Evolutionary conservation across 2,329 filamentous ascomycete species (phyloP), one percentile per base, ranked within the genome.

Genomic region (Diplodia sapinea): DNA sequence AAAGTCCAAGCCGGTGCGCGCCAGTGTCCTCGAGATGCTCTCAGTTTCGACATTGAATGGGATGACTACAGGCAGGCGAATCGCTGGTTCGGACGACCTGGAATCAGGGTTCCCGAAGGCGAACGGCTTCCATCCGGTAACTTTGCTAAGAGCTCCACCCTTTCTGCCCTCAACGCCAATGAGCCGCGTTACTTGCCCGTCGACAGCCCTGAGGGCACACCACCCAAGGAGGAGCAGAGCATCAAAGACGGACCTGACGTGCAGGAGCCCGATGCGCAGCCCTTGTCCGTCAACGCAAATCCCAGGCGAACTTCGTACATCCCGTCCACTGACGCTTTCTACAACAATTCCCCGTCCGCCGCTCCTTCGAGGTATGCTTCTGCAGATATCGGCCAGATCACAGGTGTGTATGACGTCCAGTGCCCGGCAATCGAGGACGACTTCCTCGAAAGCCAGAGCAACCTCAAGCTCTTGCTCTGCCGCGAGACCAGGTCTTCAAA

Each of bases 391-490:
- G 50, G 33, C n/a, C 36, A 67, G 7, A 62, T 67, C 56, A 84
- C 83, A 59, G 83, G 84, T 9, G 74, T 76, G 3, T 86, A 86
- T 72, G 70, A 74, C 4, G 71, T 85, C 15, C 52, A 68, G 11
- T 79, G 74, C 56, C 64, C 67, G 5, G 62, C 69, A 1, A 65
- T 70, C 2, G 73, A 79, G 29, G 74, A 80, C 26, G 70, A 70
- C 1, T 67, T 47, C 29, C 43, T 56, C 7, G 20, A 61, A 2
- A 52, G 47, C 33, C 49, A 67, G 20, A 52, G 62, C n/a, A 56
- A 56, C 13, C 17, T 43, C 31, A 57, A 71, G 82, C 11, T 74
- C 80, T 50, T 73, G 83, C 17, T 81, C 80, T 1, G 76, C 82
- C 1, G 75, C 74, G 64, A 66, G 4, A 7, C 17, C 11, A 36